A percentile compares a stretch with the other conserved stretches of the same genome.
Conservation (phyloP, 2,329 filamentous ascomycete species). For the Amylocarpus encephaloides region DNA sequence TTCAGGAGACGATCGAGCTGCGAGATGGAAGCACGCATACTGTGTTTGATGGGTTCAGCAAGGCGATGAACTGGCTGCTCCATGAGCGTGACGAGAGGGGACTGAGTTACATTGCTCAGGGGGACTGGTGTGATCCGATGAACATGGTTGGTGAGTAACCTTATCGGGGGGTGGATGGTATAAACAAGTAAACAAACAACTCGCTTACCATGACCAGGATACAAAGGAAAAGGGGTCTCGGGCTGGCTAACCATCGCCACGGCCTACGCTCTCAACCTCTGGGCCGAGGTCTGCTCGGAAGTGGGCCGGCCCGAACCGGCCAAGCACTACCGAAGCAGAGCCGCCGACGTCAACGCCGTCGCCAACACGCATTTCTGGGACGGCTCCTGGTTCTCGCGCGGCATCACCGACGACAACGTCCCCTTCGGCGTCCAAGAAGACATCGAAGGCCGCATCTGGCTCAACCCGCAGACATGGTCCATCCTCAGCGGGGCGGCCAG, state of each 20-base stretch:
- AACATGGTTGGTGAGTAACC: slow-evolving; percentile 53
- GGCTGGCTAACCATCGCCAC: slow-evolving; percentile 53
- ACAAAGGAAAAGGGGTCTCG: slow-evolving; percentile 50
- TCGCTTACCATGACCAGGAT: slow-evolving; percentile 33
- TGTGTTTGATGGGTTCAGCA: slow-evolving; percentile 47
- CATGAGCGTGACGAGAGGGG: slow-evolving; percentile 45
- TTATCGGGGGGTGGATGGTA: too few species aligned
- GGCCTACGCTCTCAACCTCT: slow-evolving; percentile 45
- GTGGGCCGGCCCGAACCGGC: slow-evolving; percentile 37
- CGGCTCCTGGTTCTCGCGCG: slow-evolving; percentile 50
- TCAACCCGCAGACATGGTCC: slow-evolving; percentile 51
- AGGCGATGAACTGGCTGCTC: slow-evolving; percentile 53
- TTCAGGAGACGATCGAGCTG: slow-evolving; percentile 39
- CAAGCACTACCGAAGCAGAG: slow-evolving; percentile 39
- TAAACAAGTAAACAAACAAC: too few species aligned
- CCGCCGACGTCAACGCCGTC: slow-evolving; percentile 41
- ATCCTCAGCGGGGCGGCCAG: slow-evolving; percentile 48
- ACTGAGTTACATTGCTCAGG: slow-evolving; percentile 51
- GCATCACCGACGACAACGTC: slow-evolving; percentile 50
- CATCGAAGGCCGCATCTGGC: slow-evolving; percentile 49
- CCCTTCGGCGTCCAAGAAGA: slow-evolving; percentile 46
- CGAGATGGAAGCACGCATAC: slow-evolving; percentile 41
- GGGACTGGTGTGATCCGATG: slow-evolving; percentile 56
- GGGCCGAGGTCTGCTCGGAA: slow-evolving; percentile 46
- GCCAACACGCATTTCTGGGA: slow-evolving; percentile 50